These are phyloP conservation scores for Odontarrhena argentea DNA, from an alignment of 345 rosid species.

Conservation along the genomic window DNA sequence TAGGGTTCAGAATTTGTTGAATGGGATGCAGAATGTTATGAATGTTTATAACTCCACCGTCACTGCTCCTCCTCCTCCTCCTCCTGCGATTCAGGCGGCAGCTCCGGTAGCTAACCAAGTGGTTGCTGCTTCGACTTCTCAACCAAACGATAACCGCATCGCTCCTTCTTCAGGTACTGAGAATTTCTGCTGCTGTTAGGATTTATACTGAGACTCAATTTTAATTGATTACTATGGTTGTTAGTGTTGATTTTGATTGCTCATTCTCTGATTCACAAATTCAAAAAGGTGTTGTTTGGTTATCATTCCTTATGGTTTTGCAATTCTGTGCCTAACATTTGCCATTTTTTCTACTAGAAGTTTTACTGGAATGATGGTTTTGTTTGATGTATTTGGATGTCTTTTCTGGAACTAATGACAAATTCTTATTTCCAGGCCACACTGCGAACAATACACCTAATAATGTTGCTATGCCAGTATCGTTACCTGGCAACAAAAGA, in stretches of 20 bases:
- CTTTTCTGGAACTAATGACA: neutral
- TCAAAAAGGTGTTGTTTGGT: neutral
- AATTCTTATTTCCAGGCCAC: conserved; percentile 43
- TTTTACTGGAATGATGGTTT: neutral
- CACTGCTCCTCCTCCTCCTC: conserved; percentile 18
- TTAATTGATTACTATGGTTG: neutral
- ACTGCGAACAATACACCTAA: conserved; percentile 40
- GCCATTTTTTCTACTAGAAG: neutral
- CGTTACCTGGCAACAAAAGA: conserved; percentile 44
- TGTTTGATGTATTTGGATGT: conserved; percentile 4
- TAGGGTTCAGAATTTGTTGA: conserved; percentile 64
- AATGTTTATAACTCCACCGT: conserved; percentile 62
- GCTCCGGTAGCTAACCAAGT: conserved; percentile 16
- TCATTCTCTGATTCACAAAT: neutral
- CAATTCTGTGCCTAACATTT: too few species aligned
- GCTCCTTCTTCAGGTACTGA: conserved; percentile 37
- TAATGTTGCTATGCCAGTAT: conserved; percentile 35
- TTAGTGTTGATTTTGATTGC: neutral
- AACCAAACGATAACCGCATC: conserved; percentile 1
- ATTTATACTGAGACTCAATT: neutral
- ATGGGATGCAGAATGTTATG: conserved; percentile 82
- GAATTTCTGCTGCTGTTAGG: neutral
- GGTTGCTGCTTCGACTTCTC: conserved; percentile 9
- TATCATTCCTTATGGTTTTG: neutral
- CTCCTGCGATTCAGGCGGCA: neutral